Base-by-base conservation (phyloP, 305 asterid genomes). In the Solanum hybrid region DNA sequence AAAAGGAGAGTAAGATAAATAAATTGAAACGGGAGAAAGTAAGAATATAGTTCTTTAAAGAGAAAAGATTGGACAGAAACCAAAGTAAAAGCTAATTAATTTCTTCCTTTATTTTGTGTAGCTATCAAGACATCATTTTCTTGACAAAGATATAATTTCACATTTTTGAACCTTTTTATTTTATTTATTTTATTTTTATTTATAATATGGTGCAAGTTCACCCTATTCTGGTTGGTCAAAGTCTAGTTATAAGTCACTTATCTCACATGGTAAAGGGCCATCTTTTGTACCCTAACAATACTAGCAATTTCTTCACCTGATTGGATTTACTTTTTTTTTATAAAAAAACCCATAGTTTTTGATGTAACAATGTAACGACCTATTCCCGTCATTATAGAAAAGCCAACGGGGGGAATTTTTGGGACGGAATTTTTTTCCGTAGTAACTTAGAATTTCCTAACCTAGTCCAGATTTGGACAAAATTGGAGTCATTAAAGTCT, bases 101-200 rank as follows among this genome's bases (percentile, higher is more conserved):
- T 46, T 46, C 73, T 37, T 28, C 51, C 80, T 35, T 40, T 67
- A n/a, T 35, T 22, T 46, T 64, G 40, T 31, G 89, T 90, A 79
- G 88, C 90, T 77, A 67, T 90, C 91, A 67, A 29, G 28, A 76
- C 90, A 87, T 92, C 92, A 67, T 84, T 89, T 92, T 92, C 91
- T 82, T 87, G 88, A 67, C 20, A 61, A 90, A 40, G 64, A 86
- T 35, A 34, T 64, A 86, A 8, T 69, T 86, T 64, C 37, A 61
- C 28, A 36, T 9, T 87, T 86, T 61, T 26, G 0, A 67, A 40
- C 37, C 3, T 37, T 61, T 40, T n/a, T 3, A 1, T 14, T 75
- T 29, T 11, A 12, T 16, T 14, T 57, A 57, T 57, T 16, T 14
- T 57, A 57, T 57, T 14, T 75, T 29, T 11, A 12, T 16, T 14